Evolutionary conservation across 2,329 filamentous ascomycete genomes (phyloP).

Genomic region (Fusarium sp.): DNA sequence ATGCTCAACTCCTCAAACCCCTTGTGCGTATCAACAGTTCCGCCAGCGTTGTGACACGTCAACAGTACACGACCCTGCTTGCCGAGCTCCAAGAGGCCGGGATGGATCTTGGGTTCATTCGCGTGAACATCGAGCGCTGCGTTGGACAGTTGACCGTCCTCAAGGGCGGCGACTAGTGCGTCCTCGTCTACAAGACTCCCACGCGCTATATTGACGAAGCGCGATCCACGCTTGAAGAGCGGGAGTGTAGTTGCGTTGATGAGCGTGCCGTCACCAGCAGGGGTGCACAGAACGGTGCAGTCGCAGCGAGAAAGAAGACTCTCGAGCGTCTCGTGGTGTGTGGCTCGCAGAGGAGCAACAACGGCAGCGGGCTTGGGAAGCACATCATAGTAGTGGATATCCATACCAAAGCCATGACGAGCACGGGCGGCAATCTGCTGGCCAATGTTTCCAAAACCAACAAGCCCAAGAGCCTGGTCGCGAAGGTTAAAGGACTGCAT

Average conservation of each 20-base stretch:
- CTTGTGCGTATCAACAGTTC: slow-evolving; percentile 71
- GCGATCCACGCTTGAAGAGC: slow-evolving; percentile 62
- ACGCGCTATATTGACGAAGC: slow-evolving; percentile 73
- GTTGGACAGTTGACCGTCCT: slow-evolving; percentile 58
- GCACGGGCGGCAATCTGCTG: slow-evolving; percentile 66
- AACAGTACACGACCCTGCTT: slow-evolving; percentile 60
- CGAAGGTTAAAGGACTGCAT: slow-evolving; percentile 70
- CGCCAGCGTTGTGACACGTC: slow-evolving; percentile 74
- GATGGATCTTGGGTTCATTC: slow-evolving; percentile 64
- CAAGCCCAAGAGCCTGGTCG: slow-evolving; percentile 68
- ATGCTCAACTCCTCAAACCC: slow-evolving; percentile 74
- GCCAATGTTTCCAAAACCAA: slow-evolving; percentile 75
- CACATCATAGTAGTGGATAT: slow-evolving; percentile 70
- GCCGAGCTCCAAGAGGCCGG: slow-evolving; percentile 54
- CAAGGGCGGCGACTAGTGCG: slow-evolving; percentile 67
- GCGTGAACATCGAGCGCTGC: slow-evolving; percentile 72
- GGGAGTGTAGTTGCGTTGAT: slow-evolving; percentile 59
- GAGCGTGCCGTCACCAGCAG: slow-evolving; percentile 56
- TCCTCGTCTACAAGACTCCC: slow-evolving; percentile 72
- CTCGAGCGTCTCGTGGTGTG: slow-evolving; percentile 61
- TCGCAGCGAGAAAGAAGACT: slow-evolving; percentile 63
- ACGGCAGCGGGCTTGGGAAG: slow-evolving; percentile 56
- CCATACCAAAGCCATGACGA: slow-evolving; percentile 69
- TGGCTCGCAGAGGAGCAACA: slow-evolving; percentile 55
- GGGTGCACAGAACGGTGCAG: slow-evolving; percentile 70